Evolutionary conservation across 2,329 filamentous ascomycete genomes (phyloP).

Genomic region (Xylaria sp.): DNA sequence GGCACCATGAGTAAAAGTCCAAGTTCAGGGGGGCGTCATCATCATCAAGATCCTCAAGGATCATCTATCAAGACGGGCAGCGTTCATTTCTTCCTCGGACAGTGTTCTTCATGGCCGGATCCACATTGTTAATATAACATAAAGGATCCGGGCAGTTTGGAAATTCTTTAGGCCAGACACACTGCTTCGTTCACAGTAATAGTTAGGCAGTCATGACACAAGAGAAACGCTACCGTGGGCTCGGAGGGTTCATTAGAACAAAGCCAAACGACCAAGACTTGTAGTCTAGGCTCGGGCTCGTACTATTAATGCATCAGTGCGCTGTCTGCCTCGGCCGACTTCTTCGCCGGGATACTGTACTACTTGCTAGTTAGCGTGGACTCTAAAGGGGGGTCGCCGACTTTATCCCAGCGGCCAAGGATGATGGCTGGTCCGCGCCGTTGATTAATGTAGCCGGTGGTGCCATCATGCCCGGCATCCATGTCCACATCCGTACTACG

Average conservation of each 20-base stretch:
- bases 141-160: neutral
- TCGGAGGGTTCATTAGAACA: slow-evolving; percentile 3
- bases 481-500: neutral
- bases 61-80: slow-evolving; percentile 10
- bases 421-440: neutral
- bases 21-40: slow-evolving; percentile 5
- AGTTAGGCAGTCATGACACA: neutral
- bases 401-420: slow-evolving; percentile 20
- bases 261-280: neutral
- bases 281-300: neutral
- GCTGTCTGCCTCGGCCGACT: slow-evolving; percentile 1
- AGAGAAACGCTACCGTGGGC: slow-evolving; percentile 2
- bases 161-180: slow-evolving; percentile 12
- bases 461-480: neutral
- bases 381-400: slow-evolving; percentile 26
- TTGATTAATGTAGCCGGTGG: neutral
- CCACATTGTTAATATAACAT: slow-evolving; percentile 27
- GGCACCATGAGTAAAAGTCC: slow-evolving; percentile 1
- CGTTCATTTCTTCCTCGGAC: slow-evolving; percentile 3
- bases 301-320: slow-evolving; percentile 5
- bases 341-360: slow-evolving; percentile 21
- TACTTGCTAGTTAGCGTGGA: slow-evolving; percentile 14
- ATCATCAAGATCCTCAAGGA: slow-evolving; percentile 15
- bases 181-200: slow-evolving; percentile 7
- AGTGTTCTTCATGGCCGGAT: slow-evolving; percentile 21